Evolutionary conservation across 2,329 filamentous ascomycete genomes (phyloP), one percentile per base, ranked within the genome.

Genomic region (Clonostachys byssicola): DNA sequence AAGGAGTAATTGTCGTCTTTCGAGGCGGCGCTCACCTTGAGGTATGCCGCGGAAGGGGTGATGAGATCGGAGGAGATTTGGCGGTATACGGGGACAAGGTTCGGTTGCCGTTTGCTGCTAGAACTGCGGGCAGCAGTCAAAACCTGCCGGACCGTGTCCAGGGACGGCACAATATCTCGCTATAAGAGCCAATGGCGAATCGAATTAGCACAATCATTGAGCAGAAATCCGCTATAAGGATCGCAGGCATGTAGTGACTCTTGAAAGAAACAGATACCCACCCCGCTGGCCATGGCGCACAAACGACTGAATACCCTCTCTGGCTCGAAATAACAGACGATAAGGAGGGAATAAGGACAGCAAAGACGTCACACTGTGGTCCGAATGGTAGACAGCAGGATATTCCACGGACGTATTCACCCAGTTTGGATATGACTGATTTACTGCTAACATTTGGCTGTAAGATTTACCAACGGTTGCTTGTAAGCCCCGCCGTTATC

Each of bases 41-140:
- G 80, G 68, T 97, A 99, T 56, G 95, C 92, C 52, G 89, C 82
- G n/a, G 90, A 92, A 4, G 94, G 94, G 2, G 92, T 99, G 65
- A 97, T 80, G 56, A 97, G 85, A 67, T 96, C 92, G 57, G 92
- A 92, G 6, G 90, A 84, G 57, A 96, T 90, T 54, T 92, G 89
- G 23, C 88, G 85, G 67, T 86, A 91, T 40, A 96, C 67, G 3
- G 91, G 90, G 9, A 96, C 80, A 52, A 95, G 80, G 58, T 94
- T 96, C 13, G 85, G 66, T 54, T 66, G 60, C 42, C 50, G 55
- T 44, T 51, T 55, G 16, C 49, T 45, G 40, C 47, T 65, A 34
- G 55, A 14, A 18, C n/a, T 42, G 20, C 43, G 18, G 16, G 45
- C 17, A 17, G 41, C 23, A 42, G 59, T 48, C 48, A 78, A 60